Percentiles rank a stretch among this genome's conserved stretches.
These are phyloP conservation scores for Gentiana macrophylla DNA, from an alignment of 257 asterid species.

Conservation along the genomic window DNA sequence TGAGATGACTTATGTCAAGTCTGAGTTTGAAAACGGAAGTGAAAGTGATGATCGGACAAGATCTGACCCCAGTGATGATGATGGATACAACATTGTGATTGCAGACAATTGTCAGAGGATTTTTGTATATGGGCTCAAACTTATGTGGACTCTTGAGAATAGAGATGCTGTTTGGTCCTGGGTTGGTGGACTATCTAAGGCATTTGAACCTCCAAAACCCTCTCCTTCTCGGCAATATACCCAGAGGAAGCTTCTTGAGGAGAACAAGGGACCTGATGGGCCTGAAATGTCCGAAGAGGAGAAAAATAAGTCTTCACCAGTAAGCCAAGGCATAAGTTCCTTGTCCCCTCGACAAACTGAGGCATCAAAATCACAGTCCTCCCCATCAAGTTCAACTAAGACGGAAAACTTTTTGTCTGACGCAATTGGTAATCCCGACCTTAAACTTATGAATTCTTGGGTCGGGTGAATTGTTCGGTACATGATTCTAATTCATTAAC, in stretches of 20 bases:
- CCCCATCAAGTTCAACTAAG: slow-evolving; percentile 47
- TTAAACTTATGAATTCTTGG: neutral
- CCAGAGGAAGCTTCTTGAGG: slow-evolving; percentile 82
- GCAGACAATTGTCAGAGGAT: slow-evolving; percentile 96
- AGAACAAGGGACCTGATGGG: slow-evolving; percentile 39
- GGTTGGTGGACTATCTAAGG: slow-evolving; percentile 96
- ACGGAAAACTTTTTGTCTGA: slow-evolving; percentile 52
- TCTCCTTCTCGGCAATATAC: slow-evolving; percentile 97
- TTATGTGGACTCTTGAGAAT: slow-evolving; percentile 95
- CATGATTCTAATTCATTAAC: too few relatives aligned
- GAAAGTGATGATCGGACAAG: slow-evolving; percentile 87
- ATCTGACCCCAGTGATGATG: slow-evolving; percentile 94
- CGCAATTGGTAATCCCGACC: slow-evolving; percentile 49
- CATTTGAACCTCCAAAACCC: slow-evolving; percentile 90
- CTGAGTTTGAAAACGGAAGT: slow-evolving; percentile 93
- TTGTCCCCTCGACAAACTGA: slow-evolving; percentile 39
- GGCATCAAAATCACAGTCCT: slow-evolving; percentile 39
- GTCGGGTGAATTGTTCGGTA: too few relatives aligned
- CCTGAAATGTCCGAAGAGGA: slow-evolving; percentile 51
- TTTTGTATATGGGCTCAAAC: slow-evolving; percentile 89
- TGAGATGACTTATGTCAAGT: slow-evolving; percentile 86
- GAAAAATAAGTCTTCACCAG: slow-evolving; percentile 39
- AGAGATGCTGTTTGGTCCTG: slow-evolving; percentile 99
- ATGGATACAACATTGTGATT: slow-evolving; percentile 83
- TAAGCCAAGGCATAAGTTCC: slow-evolving; percentile 40